Evolutionary conservation across 768 basidiomycete species (phyloP), one percentile per base, ranked within the genome.

Genomic region (Lepiota brunneoincarnata): DNA sequence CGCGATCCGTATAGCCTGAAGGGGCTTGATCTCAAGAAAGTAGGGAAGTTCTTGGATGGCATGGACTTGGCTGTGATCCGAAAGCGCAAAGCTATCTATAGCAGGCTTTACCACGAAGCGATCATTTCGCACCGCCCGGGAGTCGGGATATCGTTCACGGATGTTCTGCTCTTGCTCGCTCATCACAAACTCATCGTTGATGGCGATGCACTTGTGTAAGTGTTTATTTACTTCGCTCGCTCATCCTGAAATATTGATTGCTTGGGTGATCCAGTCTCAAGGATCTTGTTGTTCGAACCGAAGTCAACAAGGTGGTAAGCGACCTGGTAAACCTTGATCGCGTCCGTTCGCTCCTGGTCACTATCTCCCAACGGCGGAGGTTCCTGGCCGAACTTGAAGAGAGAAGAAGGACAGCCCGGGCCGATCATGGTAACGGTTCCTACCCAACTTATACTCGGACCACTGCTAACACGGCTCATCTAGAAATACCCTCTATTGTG

Each of bases 111-210:
- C 61, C 89, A 96, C 63, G 96, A 98, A 73, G 94, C 95, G 2
- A 76, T 67, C 59, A 80, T 94, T 28, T 79, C 84, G 2, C 83
- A 86, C 57, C 80, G 87, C 56, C 79, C 77, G 28, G 83, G 84
- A 1, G 78, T 82, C 48, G 94, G 94, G 7, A 92, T 98, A 56
- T 89, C 91, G 20, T 98, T 98, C 74, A 91, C 86, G 1, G 81
- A 84, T 41, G 96, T 96, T 91, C 78, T 98, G 2, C 65, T 89
- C 31, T 72, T 98, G 41, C 73, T 98, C 37, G 88, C 91, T 1
- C 96, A 97, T 65, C 87, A 98, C 72, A 94, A 91, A 67, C 72
- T 98, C 48, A 93, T 98, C 58, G 81, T 91, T 46, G 93, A 97
- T 69, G 82, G 82, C 23, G 89, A 93, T 26, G 95, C 95, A 12